Evolutionary conservation across 768 basidiomycete species (phyloP).

Genomic region (Suillus plorans): DNA sequence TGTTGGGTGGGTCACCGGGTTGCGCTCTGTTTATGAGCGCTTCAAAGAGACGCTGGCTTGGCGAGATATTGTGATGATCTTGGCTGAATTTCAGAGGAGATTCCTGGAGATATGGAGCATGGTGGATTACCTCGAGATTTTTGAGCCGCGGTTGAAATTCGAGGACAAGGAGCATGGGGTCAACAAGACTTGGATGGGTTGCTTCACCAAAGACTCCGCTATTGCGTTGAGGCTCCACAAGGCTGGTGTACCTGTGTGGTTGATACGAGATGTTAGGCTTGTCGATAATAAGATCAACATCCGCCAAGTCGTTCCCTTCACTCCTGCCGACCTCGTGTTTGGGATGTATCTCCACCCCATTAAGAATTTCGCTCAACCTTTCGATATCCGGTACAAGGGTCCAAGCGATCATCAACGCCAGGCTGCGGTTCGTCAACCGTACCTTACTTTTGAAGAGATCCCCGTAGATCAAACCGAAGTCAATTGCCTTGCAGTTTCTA

Average conservation of each 20-base stretch:
- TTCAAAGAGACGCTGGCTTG: not conserved
- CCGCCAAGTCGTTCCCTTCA: not conserved
- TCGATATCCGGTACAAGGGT: not conserved
- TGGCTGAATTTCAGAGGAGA: not conserved
- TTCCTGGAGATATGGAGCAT: not conserved
- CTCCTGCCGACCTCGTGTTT: not conserved
- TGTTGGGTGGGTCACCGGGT: not conserved
- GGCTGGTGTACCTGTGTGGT: slow-evolving; percentile 3
- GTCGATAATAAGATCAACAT: not conserved
- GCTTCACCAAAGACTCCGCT: not conserved
- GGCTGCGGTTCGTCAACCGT: not conserved
- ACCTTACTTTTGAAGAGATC: not conserved
- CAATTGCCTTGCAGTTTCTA: not conserved
- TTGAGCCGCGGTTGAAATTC: not conserved
- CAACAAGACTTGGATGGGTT: slow-evolving; percentile 3
- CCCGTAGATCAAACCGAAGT: not conserved
- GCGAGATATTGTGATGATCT: not conserved
- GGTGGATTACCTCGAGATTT: not conserved
- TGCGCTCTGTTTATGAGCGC: not conserved
- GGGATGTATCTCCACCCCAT: not conserved
- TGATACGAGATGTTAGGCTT: not conserved
- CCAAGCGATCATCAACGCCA: not conserved
- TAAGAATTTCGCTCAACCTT: not conserved
- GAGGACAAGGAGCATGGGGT: not conserved
- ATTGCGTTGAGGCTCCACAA: not conserved